These are phyloP conservation scores for Fonsecaea monophora DNA, from an alignment of 2,329 filamentous ascomycete genomes.

Conservation along the genomic window DNA sequence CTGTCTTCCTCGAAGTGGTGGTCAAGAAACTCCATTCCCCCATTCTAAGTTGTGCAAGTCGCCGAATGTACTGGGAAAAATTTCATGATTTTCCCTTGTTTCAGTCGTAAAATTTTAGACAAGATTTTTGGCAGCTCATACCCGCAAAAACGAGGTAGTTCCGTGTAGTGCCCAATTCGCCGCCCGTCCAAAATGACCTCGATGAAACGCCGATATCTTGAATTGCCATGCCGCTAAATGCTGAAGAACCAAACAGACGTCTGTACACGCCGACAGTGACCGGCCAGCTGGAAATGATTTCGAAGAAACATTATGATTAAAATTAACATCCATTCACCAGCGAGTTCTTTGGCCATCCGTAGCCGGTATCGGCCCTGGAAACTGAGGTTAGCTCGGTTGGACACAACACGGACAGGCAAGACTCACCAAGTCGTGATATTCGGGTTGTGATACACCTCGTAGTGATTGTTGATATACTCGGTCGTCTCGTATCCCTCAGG, in stretches of 20 bases:
- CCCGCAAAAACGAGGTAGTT: constrained; percentile 21
- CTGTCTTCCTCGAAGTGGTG: constrained; percentile 1
- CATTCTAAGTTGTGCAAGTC: constrained; percentile 26
- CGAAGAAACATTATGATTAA: constrained; percentile 36
- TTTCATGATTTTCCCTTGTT: constrained; percentile 33
- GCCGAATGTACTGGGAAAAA: constrained; percentile 28
- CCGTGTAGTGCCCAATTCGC: constrained; percentile 25
- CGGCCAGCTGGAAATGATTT: constrained; percentile 32
- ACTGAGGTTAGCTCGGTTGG: constrained; percentile 28
- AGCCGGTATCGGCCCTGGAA: constrained; percentile 57
- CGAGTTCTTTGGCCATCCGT: constrained; percentile 67
- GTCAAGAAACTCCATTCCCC: constrained; percentile 13
- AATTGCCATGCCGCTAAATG: constrained; percentile 37
- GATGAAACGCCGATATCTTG: constrained; percentile 31
- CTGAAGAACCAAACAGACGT: constrained; percentile 31
- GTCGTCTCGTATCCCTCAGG: constrained; percentile 72
- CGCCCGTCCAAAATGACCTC: constrained; percentile 23
- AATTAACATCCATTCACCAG: constrained; percentile 63
- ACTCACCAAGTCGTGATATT: constrained; percentile 70
- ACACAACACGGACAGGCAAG: constrained; percentile 24
- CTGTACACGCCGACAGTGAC: constrained; percentile 31
- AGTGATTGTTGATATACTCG: constrained; percentile 68
- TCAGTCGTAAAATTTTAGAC: constrained; percentile 36
- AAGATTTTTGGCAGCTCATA: constrained; percentile 28
- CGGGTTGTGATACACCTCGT: constrained; percentile 66